Base-by-base conservation (phyloP, 352 stramenopile species). In the Phytophthora citricola region DNA sequence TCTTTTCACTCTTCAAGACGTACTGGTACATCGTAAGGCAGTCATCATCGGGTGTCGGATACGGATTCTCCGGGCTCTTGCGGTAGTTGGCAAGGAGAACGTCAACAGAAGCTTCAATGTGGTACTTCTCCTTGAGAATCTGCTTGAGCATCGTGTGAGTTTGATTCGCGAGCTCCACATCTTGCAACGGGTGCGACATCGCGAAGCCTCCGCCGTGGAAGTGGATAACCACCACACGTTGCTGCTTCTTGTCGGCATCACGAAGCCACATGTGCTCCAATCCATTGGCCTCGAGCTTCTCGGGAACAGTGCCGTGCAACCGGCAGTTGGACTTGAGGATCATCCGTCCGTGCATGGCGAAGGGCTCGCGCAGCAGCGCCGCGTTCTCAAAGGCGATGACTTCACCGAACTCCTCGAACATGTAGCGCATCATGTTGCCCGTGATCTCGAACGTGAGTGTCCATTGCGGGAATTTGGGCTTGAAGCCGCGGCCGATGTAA, bases 321-420 rank as follows among this genome's bases (percentile, higher is more conserved):
- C 26, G 29, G 55, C 63, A 66, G 48, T 71, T 71, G 14, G 63
- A 66, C 34, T 66, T 60, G 12, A 71, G 55, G 48, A 71, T 70
- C 47, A 70, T 14, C 11, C 55, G 39, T 12, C 55, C 54, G 55
- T 70, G 63, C 63, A 70, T 61, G 31, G 63, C 63, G 38, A 70
- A 70, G 0, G 63, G 54, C 12, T 70, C 55, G 1, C 63, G 63
- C 9, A 71, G 38, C 26, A 62, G 32, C 6, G 58, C 41, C 6
- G 63, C 63, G 36, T 71, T 71, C 49, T 71, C 58, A 36, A 71
- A 67, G 6, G 57, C 63, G 63, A 71, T 63, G 36, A 67, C 22
- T 32, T 71, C 43, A 3, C 63, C 63, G 38, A 67, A 71, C 50
- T 71, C 63, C 50, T 71, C 57, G 14, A 71, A 71, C 57, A 67